phyloP scores from a whole-genome alignment of 768 basidiomycete genomes.

The Pisolithus marmoratus region DNA sequence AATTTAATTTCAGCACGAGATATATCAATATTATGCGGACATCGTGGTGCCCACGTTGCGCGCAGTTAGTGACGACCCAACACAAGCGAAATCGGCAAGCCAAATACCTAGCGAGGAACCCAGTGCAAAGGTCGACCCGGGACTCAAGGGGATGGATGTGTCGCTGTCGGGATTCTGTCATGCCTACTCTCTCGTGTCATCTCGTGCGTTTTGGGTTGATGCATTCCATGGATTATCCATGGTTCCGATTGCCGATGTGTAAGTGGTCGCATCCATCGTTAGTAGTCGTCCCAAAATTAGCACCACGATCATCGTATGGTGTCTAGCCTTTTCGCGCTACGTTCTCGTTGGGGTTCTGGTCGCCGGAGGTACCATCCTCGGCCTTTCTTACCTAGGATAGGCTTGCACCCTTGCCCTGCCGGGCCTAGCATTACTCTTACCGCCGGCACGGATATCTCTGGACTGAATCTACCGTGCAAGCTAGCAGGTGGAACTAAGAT shows the following conservation, averaged over 20 bases:
- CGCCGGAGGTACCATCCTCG: conserved; percentile 1
- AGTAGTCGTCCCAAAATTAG: not conserved
- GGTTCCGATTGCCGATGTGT: conserved; percentile 84
- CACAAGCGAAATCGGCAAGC: conserved; percentile 1
- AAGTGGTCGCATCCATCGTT: conserved; percentile 25
- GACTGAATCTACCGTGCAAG: too few species aligned
- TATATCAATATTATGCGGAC: conserved; percentile 28
- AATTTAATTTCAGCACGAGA: conserved; percentile 24
- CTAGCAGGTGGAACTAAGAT: too few species aligned
- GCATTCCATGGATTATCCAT: conserved; percentile 74
- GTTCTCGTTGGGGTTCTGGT: not conserved
- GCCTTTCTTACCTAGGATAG: not conserved
- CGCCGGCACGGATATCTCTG: not conserved
- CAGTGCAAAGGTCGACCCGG: conserved; percentile 1
- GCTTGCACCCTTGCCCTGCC: not conserved
- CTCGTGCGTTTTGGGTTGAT: conserved; percentile 81
- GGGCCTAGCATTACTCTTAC: not conserved
- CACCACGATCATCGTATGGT: not conserved
- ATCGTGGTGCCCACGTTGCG: conserved; percentile 27
- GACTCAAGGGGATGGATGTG: conserved; percentile 5
- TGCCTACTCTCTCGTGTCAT: conserved; percentile 61
- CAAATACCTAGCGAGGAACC: not conserved
- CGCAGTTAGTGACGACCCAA: conserved; percentile 5
- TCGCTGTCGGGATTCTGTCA: conserved; percentile 28
- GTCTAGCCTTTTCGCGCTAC: not conserved